Conservation (phyloP, 768 basidiomycete genomes). For the Suillus subalutaceus region DNA sequence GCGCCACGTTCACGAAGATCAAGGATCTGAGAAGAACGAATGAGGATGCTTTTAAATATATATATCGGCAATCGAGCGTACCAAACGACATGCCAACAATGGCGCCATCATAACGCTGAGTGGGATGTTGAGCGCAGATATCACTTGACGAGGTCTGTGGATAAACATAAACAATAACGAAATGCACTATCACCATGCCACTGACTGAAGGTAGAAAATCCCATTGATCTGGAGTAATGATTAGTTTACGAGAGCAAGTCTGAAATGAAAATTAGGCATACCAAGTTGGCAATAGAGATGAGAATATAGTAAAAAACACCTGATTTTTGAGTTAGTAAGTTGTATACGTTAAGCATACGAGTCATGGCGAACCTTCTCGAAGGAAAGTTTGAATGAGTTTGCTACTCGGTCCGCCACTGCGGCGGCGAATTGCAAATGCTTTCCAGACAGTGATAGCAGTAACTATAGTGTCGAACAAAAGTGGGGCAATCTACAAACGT, state of each 20-base stretch:
- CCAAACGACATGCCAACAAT: conserved; percentile 77
- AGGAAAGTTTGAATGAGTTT: conserved; percentile 83
- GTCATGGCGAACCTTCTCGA: conserved; percentile 60
- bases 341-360: conserved; percentile 3
- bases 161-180: conserved; percentile 15
- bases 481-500: conserved; percentile 66
- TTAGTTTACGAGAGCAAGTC: conserved; percentile 12
- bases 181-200: not conserved
- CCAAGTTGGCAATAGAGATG: conserved; percentile 85
- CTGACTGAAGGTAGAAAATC: conserved; percentile 84
- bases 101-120: conserved; percentile 85
- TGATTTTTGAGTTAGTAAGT: conserved; percentile 24
- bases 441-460: conserved; percentile 82
- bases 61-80: conserved; percentile 31
- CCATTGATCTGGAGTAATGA: conserved; percentile 59
- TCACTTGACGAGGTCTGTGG: conserved; percentile 73
- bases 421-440: conserved; percentile 74
- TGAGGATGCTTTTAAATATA: conserved; percentile 9
- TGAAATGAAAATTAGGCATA: conserved; percentile 24
- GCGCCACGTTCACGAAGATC: conserved; percentile 83
- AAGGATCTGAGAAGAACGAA: conserved; percentile 57
- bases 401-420: conserved; percentile 76
- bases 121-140: conserved; percentile 84
- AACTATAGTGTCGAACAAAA: conserved; percentile 79
- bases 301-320: conserved; percentile 85